These are phyloP conservation scores for Papiliotrema flavescens DNA, from an alignment of 1,284 basidiomycete species.

Conservation along the genomic window DNA sequence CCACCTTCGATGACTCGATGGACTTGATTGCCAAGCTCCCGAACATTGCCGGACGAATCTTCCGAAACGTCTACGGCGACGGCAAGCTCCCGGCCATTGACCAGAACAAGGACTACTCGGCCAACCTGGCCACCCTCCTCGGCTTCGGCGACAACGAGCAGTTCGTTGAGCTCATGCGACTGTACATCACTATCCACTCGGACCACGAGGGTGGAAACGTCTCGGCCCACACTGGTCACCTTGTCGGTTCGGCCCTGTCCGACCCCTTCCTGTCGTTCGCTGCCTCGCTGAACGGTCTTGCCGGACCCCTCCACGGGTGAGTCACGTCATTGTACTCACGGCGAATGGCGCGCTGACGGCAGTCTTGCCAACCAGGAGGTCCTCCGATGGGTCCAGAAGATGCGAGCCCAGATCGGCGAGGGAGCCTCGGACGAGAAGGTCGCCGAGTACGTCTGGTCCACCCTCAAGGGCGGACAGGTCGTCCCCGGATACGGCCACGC, in stretches of 20 bases:
- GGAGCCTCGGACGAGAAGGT: slow-evolving; percentile 78
- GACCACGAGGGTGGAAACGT: slow-evolving; percentile 99
- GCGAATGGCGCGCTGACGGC: not conserved
- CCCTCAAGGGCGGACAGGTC: slow-evolving; percentile 84
- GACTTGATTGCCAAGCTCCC: slow-evolving; percentile 97
- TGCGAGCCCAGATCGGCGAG: slow-evolving; percentile 79
- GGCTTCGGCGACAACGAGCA: slow-evolving; percentile 85
- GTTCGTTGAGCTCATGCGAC: slow-evolving; percentile 90
- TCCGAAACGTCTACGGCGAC: slow-evolving; percentile 82
- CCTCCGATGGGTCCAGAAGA: slow-evolving; percentile 78
- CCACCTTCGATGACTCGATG: slow-evolving; percentile 94
- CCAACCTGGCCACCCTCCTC: slow-evolving; percentile 86
- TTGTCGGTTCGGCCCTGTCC: slow-evolving; percentile 95
- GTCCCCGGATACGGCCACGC: slow-evolving; percentile 96
- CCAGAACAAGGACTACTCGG: slow-evolving; percentile 82
- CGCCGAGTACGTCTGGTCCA: slow-evolving; percentile 89
- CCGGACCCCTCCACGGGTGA: slow-evolving; percentile 87
- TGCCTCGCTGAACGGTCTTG: slow-evolving; percentile 92
- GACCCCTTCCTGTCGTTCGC: slow-evolving; percentile 96
- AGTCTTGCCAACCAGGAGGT: slow-evolving; percentile 94
- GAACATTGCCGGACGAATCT: slow-evolving; percentile 94
- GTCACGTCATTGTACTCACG: slow-evolving; percentile 1
- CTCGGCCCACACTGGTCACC: slow-evolving; percentile 92
- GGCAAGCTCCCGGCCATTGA: slow-evolving; percentile 90
- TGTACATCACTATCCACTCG: slow-evolving; percentile 98